Evolutionary conservation across 805 yeast genomes (phyloP), one percentile per base, ranked within the genome.

Genomic region (Candida multigemmis): DNA sequence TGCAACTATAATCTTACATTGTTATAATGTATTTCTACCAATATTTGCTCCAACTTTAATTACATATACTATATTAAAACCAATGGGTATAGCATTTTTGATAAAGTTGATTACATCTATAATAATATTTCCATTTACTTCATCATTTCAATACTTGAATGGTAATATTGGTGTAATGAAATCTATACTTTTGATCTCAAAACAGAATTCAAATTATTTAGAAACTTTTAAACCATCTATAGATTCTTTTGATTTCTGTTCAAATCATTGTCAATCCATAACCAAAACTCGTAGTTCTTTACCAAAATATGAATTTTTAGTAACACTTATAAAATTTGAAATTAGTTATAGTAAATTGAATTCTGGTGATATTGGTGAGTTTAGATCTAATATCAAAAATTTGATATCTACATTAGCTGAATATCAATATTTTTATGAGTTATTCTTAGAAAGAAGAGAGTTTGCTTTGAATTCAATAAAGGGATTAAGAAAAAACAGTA

Each of bases 61-160:
- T 3, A 46, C 47, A 1, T 26, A 34, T 6, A 13, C 24, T 5
- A 41, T 54, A 5, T 13, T 50, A 3, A 48, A 41, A 21, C 50
- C 56, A 1, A 39, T 48, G 31, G 53, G 47, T 4, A 11, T 52
- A 4, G 36, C 50, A 3, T 36, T 42, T 18, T 48, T 46, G 9
- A 21, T 48, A 19, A 42, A 40, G 16, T 31, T 49, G 7, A 20
- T 44, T 3, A 27, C 29, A 3, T 16, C 48, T 3, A 19, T 40
- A 3, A 15, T 53, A 7, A 32, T 54, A 3, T 53, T 43, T 32
- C 62, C 62, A 2, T 35, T 37, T 11, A 48, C 60, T 3, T 37
- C 60, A 5, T 42, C 35, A 24, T 40, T 12, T 24, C 34, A 32
- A 12, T 48, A 40, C 28, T 39, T 43, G 22, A 30, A 30, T n/a